phyloP scores from a whole-genome alignment of 2,329 filamentous ascomycete species.

The Mycosphaerelloides madeirae region DNA sequence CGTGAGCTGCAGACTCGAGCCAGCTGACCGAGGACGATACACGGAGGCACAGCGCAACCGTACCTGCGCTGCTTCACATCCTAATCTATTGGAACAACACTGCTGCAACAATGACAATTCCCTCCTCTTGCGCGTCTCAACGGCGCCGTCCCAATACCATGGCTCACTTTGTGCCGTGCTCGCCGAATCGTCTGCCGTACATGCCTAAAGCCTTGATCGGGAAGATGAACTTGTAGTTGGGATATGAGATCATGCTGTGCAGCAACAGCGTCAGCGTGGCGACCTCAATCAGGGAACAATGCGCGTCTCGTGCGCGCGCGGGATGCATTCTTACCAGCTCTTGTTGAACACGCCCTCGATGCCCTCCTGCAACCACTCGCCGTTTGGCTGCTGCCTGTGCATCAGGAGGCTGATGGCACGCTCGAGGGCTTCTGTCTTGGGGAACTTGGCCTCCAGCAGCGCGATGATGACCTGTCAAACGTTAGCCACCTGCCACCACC shows the following conservation, averaged over 20 bases:
- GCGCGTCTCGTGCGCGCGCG: neutral
- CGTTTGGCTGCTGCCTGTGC: slow-evolving; percentile 76
- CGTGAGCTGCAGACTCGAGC: neutral
- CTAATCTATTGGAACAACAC: slow-evolving; percentile 12
- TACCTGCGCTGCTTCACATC: slow-evolving; percentile 15
- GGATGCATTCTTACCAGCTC: slow-evolving; percentile 60
- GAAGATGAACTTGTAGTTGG: slow-evolving; percentile 98
- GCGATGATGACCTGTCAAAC: slow-evolving; percentile 49
- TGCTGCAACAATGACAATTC: slow-evolving; percentile 9
- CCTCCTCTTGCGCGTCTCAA: slow-evolving; percentile 1
- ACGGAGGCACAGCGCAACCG: slow-evolving; percentile 11
- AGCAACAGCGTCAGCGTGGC: slow-evolving; percentile 20
- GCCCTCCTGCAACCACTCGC: slow-evolving; percentile 90
- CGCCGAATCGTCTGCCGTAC: slow-evolving; percentile 69
- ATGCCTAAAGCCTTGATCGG: slow-evolving; percentile 89
- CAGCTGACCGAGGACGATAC: slow-evolving; percentile 2
- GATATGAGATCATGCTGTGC: slow-evolving; percentile 88
- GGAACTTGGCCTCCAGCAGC: slow-evolving; percentile 76
- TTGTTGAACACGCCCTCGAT: slow-evolving; percentile 99
- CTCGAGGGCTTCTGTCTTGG: slow-evolving; percentile 65
- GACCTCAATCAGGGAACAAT: slow-evolving; percentile 2
- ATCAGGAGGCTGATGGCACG: slow-evolving; percentile 77
- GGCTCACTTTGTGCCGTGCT: slow-evolving; percentile 32
- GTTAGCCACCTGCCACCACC: slow-evolving; percentile 33
- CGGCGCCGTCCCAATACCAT: slow-evolving; percentile 7